These are phyloP conservation scores for Cyclaneusma minus DNA, from an alignment of 2,329 filamentous ascomycete genomes.

Conservation along the genomic window DNA sequence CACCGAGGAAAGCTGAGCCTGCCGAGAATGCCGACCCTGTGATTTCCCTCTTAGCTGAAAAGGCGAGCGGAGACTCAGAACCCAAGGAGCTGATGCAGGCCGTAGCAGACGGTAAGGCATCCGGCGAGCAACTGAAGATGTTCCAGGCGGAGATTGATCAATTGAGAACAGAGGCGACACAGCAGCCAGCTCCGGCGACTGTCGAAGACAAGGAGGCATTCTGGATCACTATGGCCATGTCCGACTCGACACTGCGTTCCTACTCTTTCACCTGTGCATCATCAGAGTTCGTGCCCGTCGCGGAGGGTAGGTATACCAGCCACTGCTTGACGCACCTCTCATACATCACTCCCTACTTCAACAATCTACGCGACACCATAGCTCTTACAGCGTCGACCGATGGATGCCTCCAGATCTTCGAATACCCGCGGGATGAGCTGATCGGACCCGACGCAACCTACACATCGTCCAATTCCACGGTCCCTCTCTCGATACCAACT, in stretches of 20 bases:
- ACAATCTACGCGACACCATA: constrained; percentile 22
- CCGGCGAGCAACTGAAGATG: no score
- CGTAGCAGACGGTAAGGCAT: no score
- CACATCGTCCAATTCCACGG: not conserved
- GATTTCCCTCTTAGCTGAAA: no score
- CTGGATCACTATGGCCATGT: constrained; percentile 58
- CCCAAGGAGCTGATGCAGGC: no score
- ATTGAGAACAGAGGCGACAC: not conserved
- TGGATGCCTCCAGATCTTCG: constrained; percentile 56
- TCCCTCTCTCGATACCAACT: not conserved
- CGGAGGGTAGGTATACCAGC: constrained; percentile 46
- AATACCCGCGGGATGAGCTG: constrained; percentile 15
- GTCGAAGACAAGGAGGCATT: constrained; percentile 21
- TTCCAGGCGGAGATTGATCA: no score
- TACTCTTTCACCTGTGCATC: constrained; percentile 30
- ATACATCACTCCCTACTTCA: constrained; percentile 23
- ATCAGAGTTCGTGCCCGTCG: constrained; percentile 31
- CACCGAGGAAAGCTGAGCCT: no score
- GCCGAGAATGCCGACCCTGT: no score
- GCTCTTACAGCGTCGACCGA: constrained; percentile 67
- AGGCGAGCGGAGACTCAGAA: constrained; percentile 9
- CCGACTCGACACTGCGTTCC: constrained; percentile 63
- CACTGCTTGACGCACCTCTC: constrained; percentile 57
- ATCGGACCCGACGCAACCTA: not conserved
- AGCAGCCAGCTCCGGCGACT: constrained; percentile 4